A percentile compares a stretch with the other conserved stretches of the same genome.
phyloP scores from a whole-genome alignment of 2,329 filamentous ascomycete genomes.

The Emergomyces pasteurianus region DNA sequence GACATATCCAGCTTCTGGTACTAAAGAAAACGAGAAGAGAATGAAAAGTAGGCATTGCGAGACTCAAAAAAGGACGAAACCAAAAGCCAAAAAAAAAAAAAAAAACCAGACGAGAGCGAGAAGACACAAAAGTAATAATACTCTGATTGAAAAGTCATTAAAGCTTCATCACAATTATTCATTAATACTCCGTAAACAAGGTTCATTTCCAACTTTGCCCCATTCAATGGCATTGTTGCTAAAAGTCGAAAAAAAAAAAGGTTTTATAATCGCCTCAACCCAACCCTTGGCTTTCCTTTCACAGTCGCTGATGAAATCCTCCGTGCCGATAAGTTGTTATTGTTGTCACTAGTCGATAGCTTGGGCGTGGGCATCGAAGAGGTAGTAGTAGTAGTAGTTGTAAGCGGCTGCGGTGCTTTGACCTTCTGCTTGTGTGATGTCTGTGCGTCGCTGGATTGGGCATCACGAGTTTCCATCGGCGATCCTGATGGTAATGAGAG shows the following conservation, averaged over 20 bases:
- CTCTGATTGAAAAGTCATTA: no score
- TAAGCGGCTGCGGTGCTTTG: not conserved
- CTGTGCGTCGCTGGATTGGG: not conserved
- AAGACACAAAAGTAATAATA: no score
- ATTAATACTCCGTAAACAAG: no score
- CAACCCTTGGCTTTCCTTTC: constrained; percentile 25
- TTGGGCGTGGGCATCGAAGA: not conserved
- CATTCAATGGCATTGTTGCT: no score
- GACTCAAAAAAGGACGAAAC: no score
- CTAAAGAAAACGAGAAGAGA: not conserved
- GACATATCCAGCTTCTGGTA: not conserved
- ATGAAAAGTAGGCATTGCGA: not conserved
- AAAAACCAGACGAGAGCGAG: not conserved
- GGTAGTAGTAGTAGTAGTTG: not conserved
- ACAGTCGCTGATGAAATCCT: constrained; percentile 15
- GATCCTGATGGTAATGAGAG: not conserved
- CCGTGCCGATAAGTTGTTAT: constrained; percentile 7
- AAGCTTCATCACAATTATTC: no score
- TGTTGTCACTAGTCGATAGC: not conserved
- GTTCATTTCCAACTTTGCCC: no score
- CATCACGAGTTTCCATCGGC: not conserved
- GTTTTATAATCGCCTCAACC: constrained; percentile 22
- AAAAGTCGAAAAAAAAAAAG: no score
- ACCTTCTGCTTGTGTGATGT: not conserved
- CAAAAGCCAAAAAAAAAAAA: not conserved